Percentiles rank a stretch among this genome's conserved stretches.
Conservation (phyloP, 2,329 filamentous ascomycete species). For the Cercospora janseana region DNA sequence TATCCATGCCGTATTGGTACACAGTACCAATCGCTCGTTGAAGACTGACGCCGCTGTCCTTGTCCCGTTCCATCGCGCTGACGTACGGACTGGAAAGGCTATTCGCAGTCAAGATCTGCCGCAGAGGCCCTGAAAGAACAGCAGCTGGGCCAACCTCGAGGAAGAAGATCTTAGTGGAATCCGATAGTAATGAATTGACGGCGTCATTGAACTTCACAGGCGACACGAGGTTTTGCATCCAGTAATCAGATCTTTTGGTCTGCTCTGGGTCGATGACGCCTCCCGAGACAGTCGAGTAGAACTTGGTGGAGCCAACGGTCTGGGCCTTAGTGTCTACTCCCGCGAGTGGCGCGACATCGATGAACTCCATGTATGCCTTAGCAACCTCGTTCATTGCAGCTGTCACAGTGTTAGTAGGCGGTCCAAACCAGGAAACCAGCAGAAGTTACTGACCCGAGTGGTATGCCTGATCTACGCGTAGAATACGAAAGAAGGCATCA, state of each 20-base stretch:
- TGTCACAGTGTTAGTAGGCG: no score
- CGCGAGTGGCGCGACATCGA: no score
- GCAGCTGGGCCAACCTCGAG: constrained; percentile 20
- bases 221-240: constrained; percentile 17
- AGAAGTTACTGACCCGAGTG: constrained; percentile 30
- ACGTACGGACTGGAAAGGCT: background rate
- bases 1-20: constrained; percentile 4
- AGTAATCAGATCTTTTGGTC: no score
- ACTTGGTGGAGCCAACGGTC: no score
- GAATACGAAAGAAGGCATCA: constrained; percentile 33
- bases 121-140: constrained; percentile 5
- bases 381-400: no score
- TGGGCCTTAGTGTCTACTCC: no score
- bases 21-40: background rate
- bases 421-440: no score
- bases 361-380: no score
- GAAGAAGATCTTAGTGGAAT: constrained; percentile 6
- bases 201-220: constrained; percentile 17
- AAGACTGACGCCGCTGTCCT: constrained; percentile 2
- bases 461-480: constrained; percentile 47
- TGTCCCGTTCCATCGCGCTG: constrained; percentile 4
- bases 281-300: no score
- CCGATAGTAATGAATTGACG: constrained; percentile 6
- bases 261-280: no score
- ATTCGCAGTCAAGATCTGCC: constrained; percentile 13